These are phyloP conservation scores for Galeopsis tetrahit DNA, from an alignment of 257 asterid species.

Conservation along the genomic window DNA sequence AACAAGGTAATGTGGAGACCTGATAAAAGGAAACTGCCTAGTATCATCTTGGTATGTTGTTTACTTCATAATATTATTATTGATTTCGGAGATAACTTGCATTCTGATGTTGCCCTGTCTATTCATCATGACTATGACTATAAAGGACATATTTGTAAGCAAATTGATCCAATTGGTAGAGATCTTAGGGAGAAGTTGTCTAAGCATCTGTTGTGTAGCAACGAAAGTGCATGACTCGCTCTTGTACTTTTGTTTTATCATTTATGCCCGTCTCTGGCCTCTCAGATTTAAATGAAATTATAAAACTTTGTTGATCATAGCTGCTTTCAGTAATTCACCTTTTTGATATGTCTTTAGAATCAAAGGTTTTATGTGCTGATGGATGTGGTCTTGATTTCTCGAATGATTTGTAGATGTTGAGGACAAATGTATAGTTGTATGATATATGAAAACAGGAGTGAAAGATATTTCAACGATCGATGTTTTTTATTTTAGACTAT, in stretches of 20 bases:
- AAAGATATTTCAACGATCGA: no score
- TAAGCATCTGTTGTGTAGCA: conserved; percentile 39
- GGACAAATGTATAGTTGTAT: no score
- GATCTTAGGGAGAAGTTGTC: conserved; percentile 58
- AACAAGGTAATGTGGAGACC: conserved; percentile 99
- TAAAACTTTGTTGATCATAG: neutral
- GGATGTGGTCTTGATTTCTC: neutral
- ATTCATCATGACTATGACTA: conserved; percentile 64
- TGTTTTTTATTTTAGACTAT: no score
- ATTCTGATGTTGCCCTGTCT: conserved; percentile 64
- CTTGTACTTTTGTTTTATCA: conserved; percentile 3
- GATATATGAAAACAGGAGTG: no score
- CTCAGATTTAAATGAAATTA: no score
- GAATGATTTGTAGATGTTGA: no score
- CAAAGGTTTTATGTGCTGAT: neutral
- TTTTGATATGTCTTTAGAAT: neutral
- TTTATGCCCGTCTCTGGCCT: neutral
- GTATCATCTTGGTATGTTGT: conserved; percentile 88
- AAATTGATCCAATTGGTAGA: conserved; percentile 59
- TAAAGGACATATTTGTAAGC: conserved; percentile 45
- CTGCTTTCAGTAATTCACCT: neutral
- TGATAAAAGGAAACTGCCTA: conserved; percentile 84
- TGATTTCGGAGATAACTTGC: conserved; percentile 75
- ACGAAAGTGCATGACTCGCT: conserved; percentile 29
- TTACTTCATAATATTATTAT: conserved; percentile 85